phyloP scores from a whole-genome alignment of 2,329 filamentous ascomycete species.

The Cladophialophora carrionii region DNA sequence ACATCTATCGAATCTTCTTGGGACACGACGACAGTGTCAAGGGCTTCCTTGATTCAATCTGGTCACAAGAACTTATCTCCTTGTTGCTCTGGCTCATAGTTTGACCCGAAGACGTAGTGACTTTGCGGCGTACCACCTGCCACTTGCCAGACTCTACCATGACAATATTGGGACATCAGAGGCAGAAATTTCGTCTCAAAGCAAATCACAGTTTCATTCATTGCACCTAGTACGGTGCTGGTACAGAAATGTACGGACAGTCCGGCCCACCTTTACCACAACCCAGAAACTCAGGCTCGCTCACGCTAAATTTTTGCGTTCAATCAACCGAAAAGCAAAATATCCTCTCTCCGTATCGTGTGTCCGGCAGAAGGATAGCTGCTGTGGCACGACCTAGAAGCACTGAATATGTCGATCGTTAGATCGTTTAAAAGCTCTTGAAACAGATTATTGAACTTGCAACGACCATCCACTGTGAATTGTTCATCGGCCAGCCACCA shows the following conservation, averaged over 20 bases:
- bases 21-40: slow-evolving; percentile 53
- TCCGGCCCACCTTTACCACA: background rate
- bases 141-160: background rate
- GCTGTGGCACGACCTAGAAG: background rate
- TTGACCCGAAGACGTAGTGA: background rate
- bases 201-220: background rate
- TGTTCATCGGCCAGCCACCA: background rate
- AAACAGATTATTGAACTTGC: background rate
- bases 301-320: background rate
- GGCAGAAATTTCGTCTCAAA: background rate
- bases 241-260: background rate
- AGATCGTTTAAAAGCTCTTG: background rate
- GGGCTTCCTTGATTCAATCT: slow-evolving; percentile 40
- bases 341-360: no score
- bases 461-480: background rate
- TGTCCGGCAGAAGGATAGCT: no score
- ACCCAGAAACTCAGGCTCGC: background rate
- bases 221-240: background rate
- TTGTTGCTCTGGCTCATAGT: background rate
- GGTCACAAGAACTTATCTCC: background rate
- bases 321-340: no score
- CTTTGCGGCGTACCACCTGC: background rate
- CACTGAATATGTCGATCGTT: background rate
- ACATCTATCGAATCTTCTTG: slow-evolving; percentile 53
- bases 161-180: background rate